Base-by-base conservation (phyloP, 306 rosid species). In the Medicago arabica region DNA sequence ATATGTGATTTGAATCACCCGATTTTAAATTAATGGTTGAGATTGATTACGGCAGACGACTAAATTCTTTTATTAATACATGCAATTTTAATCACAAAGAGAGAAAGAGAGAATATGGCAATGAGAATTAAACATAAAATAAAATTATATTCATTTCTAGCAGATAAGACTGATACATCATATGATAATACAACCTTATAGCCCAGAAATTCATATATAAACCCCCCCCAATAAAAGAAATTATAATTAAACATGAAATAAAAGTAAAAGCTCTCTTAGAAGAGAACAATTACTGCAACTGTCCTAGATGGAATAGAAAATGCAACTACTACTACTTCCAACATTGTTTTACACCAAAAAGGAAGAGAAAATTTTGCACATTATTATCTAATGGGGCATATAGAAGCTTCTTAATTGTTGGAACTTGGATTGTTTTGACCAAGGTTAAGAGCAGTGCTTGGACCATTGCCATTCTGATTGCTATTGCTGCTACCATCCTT, bases 371-470 rank as follows among this genome's bases (percentile, higher is more conserved):
- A 23, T 50, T 66, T 57, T 57, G 38, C 34, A 51, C 40, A 60
- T 23, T 69, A 5, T 50, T 9, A 71, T 83, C 85, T 84, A 88
- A 87, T 88, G 88, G 91, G 93, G 96, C 82, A 21, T 21, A 85
- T 11, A 19, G 74, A 79, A 72, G 61, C 63, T 74, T 67, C 65
- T 72, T 83, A 95, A 68, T 87, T 89, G 85, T 69, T 65, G 64
- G 97, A 96, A 81, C 84, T 62, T 18, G 97, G 86, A 82, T 92
- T 80, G 69, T 90, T 85, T 75, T 71, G 84, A 78, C 76, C 86
- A 1, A 96, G 91, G 34, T 96, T 98, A 85, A 92, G 89, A 65
- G 88, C 85, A 23, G 73, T 72, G 55, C 70, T 87, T 69, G 91
- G 38, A 67, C 72, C 88, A 84, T 72, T 87, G 28, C 23, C 19